These are phyloP conservation scores for Irpex sp. DNA, from an alignment of 1,284 basidiomycete species.

Conservation along the genomic window DNA sequence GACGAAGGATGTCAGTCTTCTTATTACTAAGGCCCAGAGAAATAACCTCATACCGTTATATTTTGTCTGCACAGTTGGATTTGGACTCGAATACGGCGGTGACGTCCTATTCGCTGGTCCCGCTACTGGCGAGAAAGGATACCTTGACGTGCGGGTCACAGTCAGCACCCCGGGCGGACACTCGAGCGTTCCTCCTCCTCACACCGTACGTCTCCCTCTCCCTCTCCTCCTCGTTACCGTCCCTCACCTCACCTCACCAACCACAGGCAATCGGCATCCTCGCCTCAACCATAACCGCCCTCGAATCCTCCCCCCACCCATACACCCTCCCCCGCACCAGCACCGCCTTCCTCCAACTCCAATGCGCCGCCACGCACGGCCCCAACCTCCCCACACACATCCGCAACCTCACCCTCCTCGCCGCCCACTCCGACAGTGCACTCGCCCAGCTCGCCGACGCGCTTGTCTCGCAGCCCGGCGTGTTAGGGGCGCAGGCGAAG, in stretches of 20 bases:
- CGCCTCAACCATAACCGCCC: constrained; percentile 39
- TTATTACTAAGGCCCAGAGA: no score
- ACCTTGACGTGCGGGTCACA: constrained; percentile 43
- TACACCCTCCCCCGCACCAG: constrained; percentile 26
- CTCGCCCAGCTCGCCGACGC: constrained; percentile 32
- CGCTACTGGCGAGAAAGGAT: constrained; percentile 60
- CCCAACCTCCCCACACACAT: constrained; percentile 16
- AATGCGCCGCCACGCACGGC: constrained; percentile 20
- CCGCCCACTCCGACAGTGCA: constrained; percentile 24
- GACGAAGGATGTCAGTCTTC: constrained; percentile 39
- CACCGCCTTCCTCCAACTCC: constrained; percentile 16
- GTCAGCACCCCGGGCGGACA: constrained; percentile 60
- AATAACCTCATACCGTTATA: no score
- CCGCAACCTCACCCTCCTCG: constrained; percentile 9
- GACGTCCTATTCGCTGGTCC: constrained; percentile 42
- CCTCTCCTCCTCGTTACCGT: no score
- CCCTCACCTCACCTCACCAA: no score
- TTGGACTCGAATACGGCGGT: constrained; percentile 21
- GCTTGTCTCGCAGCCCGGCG: constrained; percentile 16
- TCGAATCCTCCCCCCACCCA: constrained; percentile 41
- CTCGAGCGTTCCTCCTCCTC: constrained; percentile 57
- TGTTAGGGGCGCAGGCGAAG: constrained; percentile 13
- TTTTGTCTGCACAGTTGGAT: constrained; percentile 31
- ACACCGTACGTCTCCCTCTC: constrained; percentile 35
- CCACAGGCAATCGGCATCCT: constrained; percentile 58